phyloP scores from a whole-genome alignment of 1,284 basidiomycete genomes.

The Ganoderma lingzhi region DNA sequence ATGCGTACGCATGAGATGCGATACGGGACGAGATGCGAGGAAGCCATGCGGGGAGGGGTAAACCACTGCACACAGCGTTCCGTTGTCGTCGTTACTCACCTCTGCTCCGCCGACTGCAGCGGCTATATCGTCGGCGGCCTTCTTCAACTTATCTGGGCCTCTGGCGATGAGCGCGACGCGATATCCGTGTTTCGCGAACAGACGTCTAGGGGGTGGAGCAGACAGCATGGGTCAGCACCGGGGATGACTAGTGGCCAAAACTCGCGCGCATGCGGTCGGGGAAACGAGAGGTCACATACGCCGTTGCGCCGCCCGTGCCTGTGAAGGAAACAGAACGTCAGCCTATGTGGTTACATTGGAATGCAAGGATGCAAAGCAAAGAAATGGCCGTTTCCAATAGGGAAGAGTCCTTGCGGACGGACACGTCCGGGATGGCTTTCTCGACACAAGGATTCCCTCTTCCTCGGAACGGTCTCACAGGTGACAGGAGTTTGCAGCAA shows the following conservation, averaged over 20 bases:
- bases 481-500: neutral
- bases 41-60: neutral
- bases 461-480: neutral
- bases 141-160: conserved; percentile 58
- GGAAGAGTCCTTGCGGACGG: neutral
- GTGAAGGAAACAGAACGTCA: conserved; percentile 13
- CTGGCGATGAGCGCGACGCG: conserved; percentile 75
- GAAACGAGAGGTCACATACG: conserved; percentile 51
- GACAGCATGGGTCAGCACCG: neutral
- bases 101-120: conserved; percentile 56
- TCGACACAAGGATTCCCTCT: neutral
- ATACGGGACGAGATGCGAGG: neutral
- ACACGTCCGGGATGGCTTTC: neutral
- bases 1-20: neutral
- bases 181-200: conserved; percentile 17
- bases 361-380: neutral
- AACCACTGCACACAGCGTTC: neutral
- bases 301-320: conserved; percentile 71
- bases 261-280: neutral
- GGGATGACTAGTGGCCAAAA: neutral
- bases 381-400: neutral
- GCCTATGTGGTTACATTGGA: neutral
- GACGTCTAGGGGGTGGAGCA: neutral
- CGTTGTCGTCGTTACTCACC: conserved; percentile 43
- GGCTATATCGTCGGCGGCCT: conserved; percentile 64